Percentiles rank a stretch among this genome's conserved stretches.
Conservation (phyloP, 2,329 filamentous ascomycete species). For the Xylaria sp. region DNA sequence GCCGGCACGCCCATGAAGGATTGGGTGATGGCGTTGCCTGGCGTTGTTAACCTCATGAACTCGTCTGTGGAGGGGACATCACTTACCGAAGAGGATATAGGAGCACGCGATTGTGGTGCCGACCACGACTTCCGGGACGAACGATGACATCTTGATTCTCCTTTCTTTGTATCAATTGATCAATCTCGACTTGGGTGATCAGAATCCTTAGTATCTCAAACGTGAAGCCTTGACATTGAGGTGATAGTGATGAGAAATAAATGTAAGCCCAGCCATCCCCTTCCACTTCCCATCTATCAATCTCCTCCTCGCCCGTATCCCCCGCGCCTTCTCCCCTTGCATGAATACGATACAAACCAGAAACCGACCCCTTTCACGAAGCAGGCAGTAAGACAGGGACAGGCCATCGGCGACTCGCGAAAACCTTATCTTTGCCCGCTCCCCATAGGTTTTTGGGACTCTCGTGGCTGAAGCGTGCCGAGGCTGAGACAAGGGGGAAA, state of each 20-base stretch:
- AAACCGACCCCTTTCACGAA: not conserved
- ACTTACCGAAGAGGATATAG: slow-evolving; percentile 43
- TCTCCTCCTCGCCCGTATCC: too few species aligned
- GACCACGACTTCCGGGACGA: slow-evolving; percentile 33
- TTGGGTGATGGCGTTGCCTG: slow-evolving; percentile 49
- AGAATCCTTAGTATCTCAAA: not conserved
- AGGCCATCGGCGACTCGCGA: not conserved
- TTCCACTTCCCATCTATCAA: too few species aligned
- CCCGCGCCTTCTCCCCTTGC: not conserved
- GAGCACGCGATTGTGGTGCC: slow-evolving; percentile 44
- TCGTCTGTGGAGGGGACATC: too few species aligned
- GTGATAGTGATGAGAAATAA: not conserved
- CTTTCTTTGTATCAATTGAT: not conserved
- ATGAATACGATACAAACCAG: not conserved
- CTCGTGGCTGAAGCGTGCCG: not conserved
- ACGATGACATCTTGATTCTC: not conserved
- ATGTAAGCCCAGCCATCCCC: not conserved
- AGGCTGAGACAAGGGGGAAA: not conserved
- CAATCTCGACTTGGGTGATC: not conserved
- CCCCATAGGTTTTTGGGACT: too few species aligned
- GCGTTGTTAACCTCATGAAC: too few species aligned
- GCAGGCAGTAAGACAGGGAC: not conserved
- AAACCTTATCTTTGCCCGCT: not conserved
- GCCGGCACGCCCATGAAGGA: slow-evolving; percentile 48
- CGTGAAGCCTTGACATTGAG: not conserved